phyloP scores from a whole-genome alignment of 768 basidiomycete species.

The Leccinum arenicola region DNA sequence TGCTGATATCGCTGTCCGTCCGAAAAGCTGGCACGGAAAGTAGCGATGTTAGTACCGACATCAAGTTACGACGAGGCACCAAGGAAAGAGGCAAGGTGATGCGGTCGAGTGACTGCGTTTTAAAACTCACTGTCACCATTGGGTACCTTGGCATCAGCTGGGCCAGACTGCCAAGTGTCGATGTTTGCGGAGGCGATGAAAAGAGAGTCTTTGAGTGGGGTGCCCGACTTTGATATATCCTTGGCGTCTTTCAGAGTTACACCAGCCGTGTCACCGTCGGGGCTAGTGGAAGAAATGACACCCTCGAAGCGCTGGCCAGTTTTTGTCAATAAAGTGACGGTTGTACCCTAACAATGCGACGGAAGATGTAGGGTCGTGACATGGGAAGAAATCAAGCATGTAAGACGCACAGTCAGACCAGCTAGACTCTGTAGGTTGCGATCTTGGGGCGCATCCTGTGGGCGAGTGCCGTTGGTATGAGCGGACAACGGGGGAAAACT shows the following conservation, averaged over 20 bases:
- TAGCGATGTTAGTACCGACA: conserved; percentile 13
- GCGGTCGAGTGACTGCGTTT: not conserved
- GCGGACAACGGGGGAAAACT: conserved; percentile 42
- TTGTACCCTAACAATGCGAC: conserved; percentile 57
- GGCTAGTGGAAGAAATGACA: conserved; percentile 55
- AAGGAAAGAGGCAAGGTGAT: not conserved
- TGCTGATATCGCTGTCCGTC: conserved; percentile 78
- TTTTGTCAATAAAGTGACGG: conserved; percentile 74
- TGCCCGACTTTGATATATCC: conserved; percentile 64
- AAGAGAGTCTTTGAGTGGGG: conserved; percentile 64
- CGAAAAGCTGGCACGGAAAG: conserved; percentile 57
- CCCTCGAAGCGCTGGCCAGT: conserved; percentile 73
- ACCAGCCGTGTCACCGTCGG: conserved; percentile 67
- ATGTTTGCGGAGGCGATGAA: conserved; percentile 75
- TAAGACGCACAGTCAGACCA: conserved; percentile 63
- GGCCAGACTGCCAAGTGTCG: conserved; percentile 69
- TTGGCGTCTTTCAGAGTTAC: conserved; percentile 76
- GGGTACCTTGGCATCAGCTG: conserved; percentile 64
- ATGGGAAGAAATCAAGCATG: conserved; percentile 8
- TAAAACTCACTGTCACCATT: conserved; percentile 67
- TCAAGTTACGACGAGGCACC: not conserved
- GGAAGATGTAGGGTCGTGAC: conserved; percentile 16
- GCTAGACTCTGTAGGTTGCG: conserved; percentile 61
- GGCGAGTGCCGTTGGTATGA: conserved; percentile 47
- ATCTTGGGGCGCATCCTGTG: conserved; percentile 51